These are phyloP conservation scores for Cydonia oblonga DNA, from an alignment of 331 rosid species.

Conservation along the genomic window DNA sequence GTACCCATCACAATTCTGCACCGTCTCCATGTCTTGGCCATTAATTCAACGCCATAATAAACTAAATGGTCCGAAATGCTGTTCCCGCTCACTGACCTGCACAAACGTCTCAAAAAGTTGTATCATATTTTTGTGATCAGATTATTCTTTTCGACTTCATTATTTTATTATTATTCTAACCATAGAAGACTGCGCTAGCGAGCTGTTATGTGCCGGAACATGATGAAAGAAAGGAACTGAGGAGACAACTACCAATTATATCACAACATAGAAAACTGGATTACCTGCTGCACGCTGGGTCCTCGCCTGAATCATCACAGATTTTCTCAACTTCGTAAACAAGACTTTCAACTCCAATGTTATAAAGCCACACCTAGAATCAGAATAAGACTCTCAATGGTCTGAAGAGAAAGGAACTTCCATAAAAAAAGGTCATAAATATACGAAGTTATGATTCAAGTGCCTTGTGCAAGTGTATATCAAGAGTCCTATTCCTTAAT, in stretches of 20 bases:
- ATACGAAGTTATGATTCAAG: not conserved
- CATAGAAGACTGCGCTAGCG: not conserved
- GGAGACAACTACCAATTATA: not conserved
- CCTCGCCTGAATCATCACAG: slow-evolving; percentile 88
- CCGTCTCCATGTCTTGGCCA: slow-evolving; percentile 35
- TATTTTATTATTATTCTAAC: not conserved
- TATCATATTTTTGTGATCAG: not conserved
- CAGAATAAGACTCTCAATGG: slow-evolving; percentile 5
- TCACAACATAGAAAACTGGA: slow-evolving; percentile 4
- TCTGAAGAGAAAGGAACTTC: not conserved
- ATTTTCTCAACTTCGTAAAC: slow-evolving; percentile 53
- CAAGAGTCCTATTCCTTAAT: not conserved
- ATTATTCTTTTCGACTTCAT: not conserved
- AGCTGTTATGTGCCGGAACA: not conserved
- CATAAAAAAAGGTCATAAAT: not conserved
- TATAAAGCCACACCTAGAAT: slow-evolving; percentile 85
- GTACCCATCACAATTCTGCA: slow-evolving; percentile 66
- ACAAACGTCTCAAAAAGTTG: slow-evolving; percentile 14
- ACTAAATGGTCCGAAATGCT: slow-evolving; percentile 71
- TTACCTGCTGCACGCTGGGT: slow-evolving; percentile 88
- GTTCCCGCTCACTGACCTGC: slow-evolving; percentile 81
- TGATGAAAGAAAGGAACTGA: not conserved
- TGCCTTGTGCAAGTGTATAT: not conserved
- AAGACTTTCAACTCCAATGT: slow-evolving; percentile 57
- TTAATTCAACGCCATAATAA: slow-evolving; percentile 54